Percentiles rank a stretch among this genome's conserved stretches.
phyloP scores from a whole-genome alignment of 495 filamentous ascomycete genomes.

The Trichoderma reesei region DNA sequence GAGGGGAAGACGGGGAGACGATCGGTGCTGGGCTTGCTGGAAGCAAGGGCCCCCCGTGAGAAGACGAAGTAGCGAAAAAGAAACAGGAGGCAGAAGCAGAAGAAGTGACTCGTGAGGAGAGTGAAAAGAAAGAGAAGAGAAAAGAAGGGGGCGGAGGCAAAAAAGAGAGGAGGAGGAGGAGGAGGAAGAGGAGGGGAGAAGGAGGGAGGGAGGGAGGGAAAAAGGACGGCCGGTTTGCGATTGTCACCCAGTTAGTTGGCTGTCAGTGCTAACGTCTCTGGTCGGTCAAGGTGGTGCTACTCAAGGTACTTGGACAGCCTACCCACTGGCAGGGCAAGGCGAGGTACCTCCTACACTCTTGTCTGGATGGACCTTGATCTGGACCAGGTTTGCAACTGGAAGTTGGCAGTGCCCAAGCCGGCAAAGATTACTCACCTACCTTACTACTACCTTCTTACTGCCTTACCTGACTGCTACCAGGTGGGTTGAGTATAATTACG shows the following conservation, averaged over 20 bases:
- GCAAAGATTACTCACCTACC: no score
- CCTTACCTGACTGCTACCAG: no score
- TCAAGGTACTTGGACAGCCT: no score
- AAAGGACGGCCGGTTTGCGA: neutral
- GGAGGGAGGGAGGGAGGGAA: neutral
- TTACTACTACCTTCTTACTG: no score
- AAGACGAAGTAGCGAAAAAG: neutral
- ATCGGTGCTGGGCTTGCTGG: neutral
- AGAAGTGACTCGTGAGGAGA: neutral
- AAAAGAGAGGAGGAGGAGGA: neutral
- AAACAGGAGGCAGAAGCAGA: neutral
- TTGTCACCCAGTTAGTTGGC: neutral
- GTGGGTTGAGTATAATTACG: no score
- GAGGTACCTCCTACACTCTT: no score
- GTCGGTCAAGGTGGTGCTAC: neutral
- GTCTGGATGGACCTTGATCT: no score
- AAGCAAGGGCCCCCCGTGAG: neutral
- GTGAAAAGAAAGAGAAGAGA: neutral
- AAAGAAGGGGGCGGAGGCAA: neutral
- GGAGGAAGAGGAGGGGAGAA: no score
- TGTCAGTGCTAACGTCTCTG: neutral
- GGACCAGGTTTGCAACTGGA: no score
- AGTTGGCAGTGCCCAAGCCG: no score
- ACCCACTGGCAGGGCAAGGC: no score
- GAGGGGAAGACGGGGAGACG: neutral